Conservation (phyloP, 2,329 filamentous ascomycete genomes). For the Cladosporium sp. region DNA sequence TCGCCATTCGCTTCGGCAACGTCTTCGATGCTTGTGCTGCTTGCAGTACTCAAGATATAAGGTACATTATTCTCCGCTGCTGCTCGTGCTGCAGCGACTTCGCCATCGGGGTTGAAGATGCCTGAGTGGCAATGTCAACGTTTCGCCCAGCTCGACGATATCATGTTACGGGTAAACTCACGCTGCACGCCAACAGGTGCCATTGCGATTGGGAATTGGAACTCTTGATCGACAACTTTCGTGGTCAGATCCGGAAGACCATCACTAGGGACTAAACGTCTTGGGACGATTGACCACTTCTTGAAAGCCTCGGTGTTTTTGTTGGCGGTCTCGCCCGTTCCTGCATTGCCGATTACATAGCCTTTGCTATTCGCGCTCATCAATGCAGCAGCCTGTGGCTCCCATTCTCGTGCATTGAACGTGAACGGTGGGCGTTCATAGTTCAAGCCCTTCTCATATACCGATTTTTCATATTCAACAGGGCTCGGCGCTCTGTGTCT, state of each 20-base stretch:
- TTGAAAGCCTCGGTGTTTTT: constrained; percentile 21
- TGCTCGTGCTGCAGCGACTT: constrained; percentile 5
- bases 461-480: constrained; percentile 27
- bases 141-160: no score
- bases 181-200: constrained; percentile 34
- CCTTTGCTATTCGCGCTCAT: constrained; percentile 30
- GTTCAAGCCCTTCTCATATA: constrained; percentile 30
- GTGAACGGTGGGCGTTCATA: constrained; percentile 32
- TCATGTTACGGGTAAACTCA: neutral
- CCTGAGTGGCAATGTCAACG: neutral
- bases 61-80: constrained; percentile 49
- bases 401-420: constrained; percentile 30
- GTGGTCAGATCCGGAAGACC: constrained; percentile 17
- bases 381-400: constrained; percentile 23
- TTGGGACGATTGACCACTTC: constrained; percentile 19
- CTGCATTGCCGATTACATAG: constrained; percentile 33
- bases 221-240: constrained; percentile 19
- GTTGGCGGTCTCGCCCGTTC: constrained; percentile 28
- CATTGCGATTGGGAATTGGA: constrained; percentile 49
- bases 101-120: constrained; percentile 12
- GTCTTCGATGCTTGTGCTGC: constrained; percentile 60
- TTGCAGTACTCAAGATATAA: constrained; percentile 63
- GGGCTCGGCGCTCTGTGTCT: constrained; percentile 4
- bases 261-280: constrained; percentile 14
- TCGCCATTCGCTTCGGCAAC: constrained; percentile 54